A percentile compares a stretch with the other conserved stretches of the same genome.
Evolutionary conservation across 306 rosid species (phyloP).

Genomic region (Sicyos baderoa): DNA sequence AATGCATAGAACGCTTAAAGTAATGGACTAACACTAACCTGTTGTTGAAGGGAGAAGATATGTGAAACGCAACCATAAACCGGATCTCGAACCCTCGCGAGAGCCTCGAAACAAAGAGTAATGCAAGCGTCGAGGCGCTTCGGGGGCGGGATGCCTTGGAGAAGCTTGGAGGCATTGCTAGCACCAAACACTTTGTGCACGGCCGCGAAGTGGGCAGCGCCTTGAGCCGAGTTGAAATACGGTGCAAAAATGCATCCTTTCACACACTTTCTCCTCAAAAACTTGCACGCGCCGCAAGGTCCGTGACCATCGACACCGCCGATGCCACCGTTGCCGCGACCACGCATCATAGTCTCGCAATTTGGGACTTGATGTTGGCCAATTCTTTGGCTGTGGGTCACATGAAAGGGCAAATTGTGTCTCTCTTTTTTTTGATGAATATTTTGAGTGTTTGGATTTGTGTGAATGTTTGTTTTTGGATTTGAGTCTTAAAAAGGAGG

Average conservation of each 20-base stretch:
- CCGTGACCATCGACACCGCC: slow-evolving; percentile 28
- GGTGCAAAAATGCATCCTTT: slow-evolving; percentile 80
- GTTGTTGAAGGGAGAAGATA: slow-evolving; percentile 79
- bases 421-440: background rate
- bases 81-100: slow-evolving; percentile 72
- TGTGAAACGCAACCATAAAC: slow-evolving; percentile 80
- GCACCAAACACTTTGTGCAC: slow-evolving; percentile 97
- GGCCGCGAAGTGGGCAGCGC: slow-evolving; percentile 80
- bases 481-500: slow-evolving; percentile 63
- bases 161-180: slow-evolving; percentile 87
- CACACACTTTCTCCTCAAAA: slow-evolving; percentile 11
- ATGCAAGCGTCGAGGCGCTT: slow-evolving; percentile 68
- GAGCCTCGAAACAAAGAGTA: slow-evolving; percentile 78
- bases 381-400: background rate
- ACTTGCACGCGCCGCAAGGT: slow-evolving; percentile 97
- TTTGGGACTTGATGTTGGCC: background rate
- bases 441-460: background rate
- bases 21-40: no score
- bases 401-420: background rate
- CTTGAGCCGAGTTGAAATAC: slow-evolving; percentile 74
- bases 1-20: no score
- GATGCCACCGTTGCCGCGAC: background rate
- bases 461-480: background rate
- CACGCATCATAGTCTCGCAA: slow-evolving; percentile 20
- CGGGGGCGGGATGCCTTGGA: slow-evolving; percentile 47